Evolutionary conservation across 495 filamentous ascomycete species (phyloP).

Genomic region (Penicillium argentinense): DNA sequence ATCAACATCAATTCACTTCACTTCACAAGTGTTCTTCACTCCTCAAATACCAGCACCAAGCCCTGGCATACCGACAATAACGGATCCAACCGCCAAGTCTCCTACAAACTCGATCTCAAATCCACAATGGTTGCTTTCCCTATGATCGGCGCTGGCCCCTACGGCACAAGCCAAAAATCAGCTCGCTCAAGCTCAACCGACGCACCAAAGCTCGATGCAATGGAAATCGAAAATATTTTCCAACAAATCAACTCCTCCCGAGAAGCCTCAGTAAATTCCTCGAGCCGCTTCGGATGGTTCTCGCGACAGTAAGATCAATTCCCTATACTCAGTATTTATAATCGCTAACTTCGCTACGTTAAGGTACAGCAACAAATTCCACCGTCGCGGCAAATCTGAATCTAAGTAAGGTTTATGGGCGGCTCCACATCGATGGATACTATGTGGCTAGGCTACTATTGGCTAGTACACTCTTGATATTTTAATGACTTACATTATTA

Average conservation of each 20-base stretch:
- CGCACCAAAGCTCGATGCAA: conserved; percentile 3
- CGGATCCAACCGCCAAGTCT: background rate
- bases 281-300: conserved; percentile 1
- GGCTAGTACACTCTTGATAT: background rate
- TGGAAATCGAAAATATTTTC: conserved; percentile 5
- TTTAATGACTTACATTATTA: background rate
- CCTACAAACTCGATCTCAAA: background rate
- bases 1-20: conserved; percentile 9
- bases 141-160: conserved; percentile 5
- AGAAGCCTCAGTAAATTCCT: background rate
- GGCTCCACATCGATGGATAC: background rate
- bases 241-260: background rate
- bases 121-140: conserved; percentile 8
- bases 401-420: background rate
- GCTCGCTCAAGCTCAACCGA: background rate
- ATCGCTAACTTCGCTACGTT: background rate
- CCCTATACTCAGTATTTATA: background rate
- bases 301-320: conserved; percentile 5
- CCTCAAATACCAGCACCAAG: conserved; percentile 2
- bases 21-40: conserved; percentile 1
- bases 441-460: background rate
- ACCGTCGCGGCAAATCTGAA: background rate
- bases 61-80: conserved; percentile 1
- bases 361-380: background rate
- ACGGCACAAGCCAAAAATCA: conserved; percentile 1